These are phyloP conservation scores for Xenosphaeropsis pyriputrescens DNA, from an alignment of 2,329 filamentous ascomycete species.

Conservation along the genomic window DNA sequence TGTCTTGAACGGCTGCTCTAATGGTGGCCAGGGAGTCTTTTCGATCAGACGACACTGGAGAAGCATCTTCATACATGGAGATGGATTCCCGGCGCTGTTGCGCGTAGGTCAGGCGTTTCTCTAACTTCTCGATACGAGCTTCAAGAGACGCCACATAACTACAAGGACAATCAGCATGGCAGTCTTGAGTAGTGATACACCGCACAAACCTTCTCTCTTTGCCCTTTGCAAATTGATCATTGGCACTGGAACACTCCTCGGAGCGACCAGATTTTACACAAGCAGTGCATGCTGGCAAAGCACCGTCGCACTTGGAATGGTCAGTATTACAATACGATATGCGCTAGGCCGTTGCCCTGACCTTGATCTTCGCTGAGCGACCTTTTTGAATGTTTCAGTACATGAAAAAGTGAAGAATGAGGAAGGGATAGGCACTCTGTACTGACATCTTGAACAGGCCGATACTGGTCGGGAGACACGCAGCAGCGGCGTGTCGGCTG, in stretches of 20 bases:
- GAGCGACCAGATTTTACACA: constrained; percentile 85
- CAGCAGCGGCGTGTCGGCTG: constrained; percentile 35
- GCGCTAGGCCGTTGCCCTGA: constrained; percentile 15
- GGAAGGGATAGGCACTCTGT: neutral
- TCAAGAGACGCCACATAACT: constrained; percentile 94
- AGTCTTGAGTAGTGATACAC: neutral
- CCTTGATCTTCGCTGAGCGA: constrained; percentile 87
- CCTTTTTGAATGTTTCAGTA: constrained; percentile 22
- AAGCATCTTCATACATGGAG: constrained; percentile 45
- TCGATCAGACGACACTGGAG: constrained; percentile 33
- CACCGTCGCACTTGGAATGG: constrained; percentile 64
- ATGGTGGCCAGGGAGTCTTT: constrained; percentile 49
- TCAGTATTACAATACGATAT: neutral
- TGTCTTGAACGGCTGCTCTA: constrained; percentile 46
- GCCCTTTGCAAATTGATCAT: constrained; percentile 88
- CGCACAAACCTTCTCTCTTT: constrained; percentile 68
- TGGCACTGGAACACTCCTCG: constrained; percentile 81
- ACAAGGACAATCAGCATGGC: constrained; percentile 7
- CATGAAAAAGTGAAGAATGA: neutral
- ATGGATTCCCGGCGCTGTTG: constrained; percentile 58
- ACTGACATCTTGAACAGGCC: constrained; percentile 60
- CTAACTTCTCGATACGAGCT: constrained; percentile 74
- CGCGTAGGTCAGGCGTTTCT: constrained; percentile 60
- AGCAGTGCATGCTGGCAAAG: constrained; percentile 85
- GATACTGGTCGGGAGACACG: constrained; percentile 67